These are phyloP conservation scores for Casaregolazyma lundiana DNA, from an alignment of 1,139 yeast genomes.

Conservation along the genomic window DNA sequence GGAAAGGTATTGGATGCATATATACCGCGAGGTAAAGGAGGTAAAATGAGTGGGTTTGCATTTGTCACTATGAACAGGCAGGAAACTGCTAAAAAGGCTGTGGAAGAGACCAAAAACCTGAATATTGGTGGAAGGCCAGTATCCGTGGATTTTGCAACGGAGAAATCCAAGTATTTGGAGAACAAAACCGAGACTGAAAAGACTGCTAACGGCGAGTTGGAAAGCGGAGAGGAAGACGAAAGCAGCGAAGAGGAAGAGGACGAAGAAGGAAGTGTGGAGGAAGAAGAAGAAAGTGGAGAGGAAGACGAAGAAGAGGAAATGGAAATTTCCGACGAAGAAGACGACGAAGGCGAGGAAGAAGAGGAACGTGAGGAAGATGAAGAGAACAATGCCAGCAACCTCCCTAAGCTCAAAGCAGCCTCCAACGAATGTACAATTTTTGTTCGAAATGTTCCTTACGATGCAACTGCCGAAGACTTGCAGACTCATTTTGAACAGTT, in stretches of 20 bases:
- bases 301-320: constrained; percentile 34
- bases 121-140: constrained; percentile 88
- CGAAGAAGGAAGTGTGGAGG: constrained; percentile 30
- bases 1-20: constrained; percentile 89
- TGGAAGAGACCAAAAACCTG: constrained; percentile 65
- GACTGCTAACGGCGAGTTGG: constrained; percentile 35
- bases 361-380: constrained; percentile 29
- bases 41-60: constrained; percentile 92
- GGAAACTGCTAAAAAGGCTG: constrained; percentile 74
- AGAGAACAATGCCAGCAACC: constrained; percentile 34
- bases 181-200: constrained; percentile 35
- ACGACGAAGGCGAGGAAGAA: constrained; percentile 32
- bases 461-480: constrained; percentile 76
- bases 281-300: constrained; percentile 28
- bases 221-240: constrained; percentile 35
- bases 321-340: constrained; percentile 37
- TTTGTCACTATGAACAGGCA: constrained; percentile 86
- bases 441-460: constrained; percentile 91
- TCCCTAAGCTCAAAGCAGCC: constrained; percentile 29
- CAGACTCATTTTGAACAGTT: constrained; percentile 73
- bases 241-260: constrained; percentile 32
- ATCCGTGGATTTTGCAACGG: constrained; percentile 90
- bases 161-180: constrained; percentile 53
- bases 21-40: constrained; percentile 84
- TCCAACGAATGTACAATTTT: constrained; percentile 45